These are phyloP conservation scores for Oryza glaberrima DNA, from an alignment of 176 grass and related monocot species.

Conservation along the genomic window DNA sequence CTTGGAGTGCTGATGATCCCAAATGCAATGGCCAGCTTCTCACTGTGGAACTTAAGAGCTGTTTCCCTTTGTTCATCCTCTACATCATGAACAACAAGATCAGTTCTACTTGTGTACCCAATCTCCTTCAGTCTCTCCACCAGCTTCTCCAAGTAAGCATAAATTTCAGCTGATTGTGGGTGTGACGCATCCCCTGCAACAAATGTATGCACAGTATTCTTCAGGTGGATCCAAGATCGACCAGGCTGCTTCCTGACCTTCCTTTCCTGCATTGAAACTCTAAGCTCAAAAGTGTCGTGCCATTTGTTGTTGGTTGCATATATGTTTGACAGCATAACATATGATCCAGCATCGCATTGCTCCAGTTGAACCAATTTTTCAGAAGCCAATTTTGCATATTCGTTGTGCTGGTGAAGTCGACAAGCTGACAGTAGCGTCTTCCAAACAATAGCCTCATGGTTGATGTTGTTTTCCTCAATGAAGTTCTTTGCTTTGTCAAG, in stretches of 20 bases:
- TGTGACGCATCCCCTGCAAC: slow-evolving; percentile 44
- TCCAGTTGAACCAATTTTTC: slow-evolving; percentile 58
- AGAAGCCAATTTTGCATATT: slow-evolving; percentile 56
- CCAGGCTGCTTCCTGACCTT: slow-evolving; percentile 53
- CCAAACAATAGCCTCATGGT: slow-evolving; percentile 56
- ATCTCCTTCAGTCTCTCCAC: slow-evolving; percentile 56
- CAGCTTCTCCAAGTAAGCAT: slow-evolving; percentile 49
- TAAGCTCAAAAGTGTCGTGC: slow-evolving; percentile 57
- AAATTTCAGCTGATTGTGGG: slow-evolving; percentile 48
- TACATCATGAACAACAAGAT: slow-evolving; percentile 59
- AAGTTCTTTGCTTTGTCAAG: slow-evolving; percentile 52
- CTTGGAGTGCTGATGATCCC: slow-evolving; percentile 55
- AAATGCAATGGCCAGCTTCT: slow-evolving; percentile 64
- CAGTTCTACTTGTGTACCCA: slow-evolving; percentile 54
- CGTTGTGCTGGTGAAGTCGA: slow-evolving; percentile 57
- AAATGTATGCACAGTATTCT: slow-evolving; percentile 53
- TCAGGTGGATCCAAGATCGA: slow-evolving; percentile 67
- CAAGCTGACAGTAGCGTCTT: slow-evolving; percentile 67
- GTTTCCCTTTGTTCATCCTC: slow-evolving; percentile 69
- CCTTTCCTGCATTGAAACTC: slow-evolving; percentile 56
- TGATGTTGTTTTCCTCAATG: slow-evolving; percentile 59
- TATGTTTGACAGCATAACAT: slow-evolving; percentile 73
- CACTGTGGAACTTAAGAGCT: slow-evolving; percentile 56
- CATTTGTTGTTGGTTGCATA: slow-evolving; percentile 64
- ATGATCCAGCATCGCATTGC: slow-evolving; percentile 55